Conservation (phyloP, 176 grass and related monocot genomes). For the Hyparrhenia diplandra region DNA sequence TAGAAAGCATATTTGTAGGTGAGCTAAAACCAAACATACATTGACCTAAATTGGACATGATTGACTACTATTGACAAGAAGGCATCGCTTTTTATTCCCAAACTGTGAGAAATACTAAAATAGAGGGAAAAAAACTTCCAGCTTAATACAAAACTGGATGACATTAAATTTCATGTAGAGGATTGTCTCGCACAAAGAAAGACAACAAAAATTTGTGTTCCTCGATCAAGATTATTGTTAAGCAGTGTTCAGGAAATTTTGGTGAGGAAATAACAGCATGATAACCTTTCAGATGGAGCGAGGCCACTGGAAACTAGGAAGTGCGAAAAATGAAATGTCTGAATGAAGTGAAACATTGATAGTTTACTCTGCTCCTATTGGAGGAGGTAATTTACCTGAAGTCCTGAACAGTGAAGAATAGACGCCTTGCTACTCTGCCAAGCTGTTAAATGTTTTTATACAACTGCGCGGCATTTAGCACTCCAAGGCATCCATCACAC, state of each 20-base stretch:
- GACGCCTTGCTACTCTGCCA: slow-evolving; percentile 28
- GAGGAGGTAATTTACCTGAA: slow-evolving; percentile 33
- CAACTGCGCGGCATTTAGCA: slow-evolving; percentile 43
- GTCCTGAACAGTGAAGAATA: slow-evolving; percentile 23
- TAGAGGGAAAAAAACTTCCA: neutral
- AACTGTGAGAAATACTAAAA: neutral
- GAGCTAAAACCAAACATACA: neutral
- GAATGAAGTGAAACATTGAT: neutral
- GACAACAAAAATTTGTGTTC: no score
- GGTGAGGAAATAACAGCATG: neutral
- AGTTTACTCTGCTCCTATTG: no score
- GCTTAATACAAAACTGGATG: neutral
- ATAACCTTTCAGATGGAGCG: neutral
- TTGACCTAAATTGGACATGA: neutral
- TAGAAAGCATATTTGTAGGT: slow-evolving; percentile 1
- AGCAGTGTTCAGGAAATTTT: neutral
- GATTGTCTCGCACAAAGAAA: neutral
- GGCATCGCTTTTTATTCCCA: neutral
- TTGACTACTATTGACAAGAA: neutral
- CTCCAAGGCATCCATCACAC: slow-evolving; percentile 37
- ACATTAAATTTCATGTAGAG: neutral
- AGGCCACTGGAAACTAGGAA: neutral
- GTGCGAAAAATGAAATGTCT: neutral
- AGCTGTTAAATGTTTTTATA: slow-evolving; percentile 44
- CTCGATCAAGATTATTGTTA: neutral